A percentile compares a stretch with the other conserved stretches of the same genome.
Conservation (phyloP, 257 asterid species). For the Nyctanthes arbortristis region DNA sequence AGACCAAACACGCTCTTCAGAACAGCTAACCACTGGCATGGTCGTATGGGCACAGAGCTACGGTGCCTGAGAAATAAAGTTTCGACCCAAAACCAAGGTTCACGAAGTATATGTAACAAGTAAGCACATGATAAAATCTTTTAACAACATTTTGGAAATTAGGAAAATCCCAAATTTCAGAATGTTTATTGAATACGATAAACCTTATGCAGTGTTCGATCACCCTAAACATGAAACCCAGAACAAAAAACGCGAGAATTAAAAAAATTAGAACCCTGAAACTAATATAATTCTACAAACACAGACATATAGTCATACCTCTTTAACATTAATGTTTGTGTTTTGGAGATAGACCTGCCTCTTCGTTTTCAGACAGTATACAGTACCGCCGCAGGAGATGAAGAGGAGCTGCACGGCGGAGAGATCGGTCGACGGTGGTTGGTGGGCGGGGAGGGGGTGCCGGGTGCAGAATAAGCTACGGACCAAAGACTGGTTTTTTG, state of each 20-base stretch:
- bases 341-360: conserved; percentile 28
- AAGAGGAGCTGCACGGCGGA: conserved; percentile 13
- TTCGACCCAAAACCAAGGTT: conserved; percentile 9
- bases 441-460: conserved; percentile 26
- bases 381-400: conserved; percentile 22
- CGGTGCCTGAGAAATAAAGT: not conserved
- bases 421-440: conserved; percentile 33
- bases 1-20: not conserved
- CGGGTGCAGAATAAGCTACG: conserved; percentile 27
- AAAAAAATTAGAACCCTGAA: conserved; percentile 11
- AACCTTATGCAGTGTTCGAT: conserved; percentile 27
- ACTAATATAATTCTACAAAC: conserved; percentile 21
- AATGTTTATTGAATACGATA: conserved; percentile 18
- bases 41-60: conserved; percentile 2
- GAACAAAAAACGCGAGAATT: conserved; percentile 7
- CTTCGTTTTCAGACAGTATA: not conserved
- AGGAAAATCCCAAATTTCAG: conserved; percentile 12
- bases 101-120: conserved; percentile 17
- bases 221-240: conserved; percentile 16
- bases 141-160: conserved; percentile 1
- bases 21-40: conserved; percentile 23
- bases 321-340: conserved; percentile 10
- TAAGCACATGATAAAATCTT: not conserved
- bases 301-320: not conserved
- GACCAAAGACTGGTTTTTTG: conserved; percentile 24